Evolutionary conservation across 2,329 filamentous ascomycete genomes (phyloP), one percentile per base, ranked within the genome.

Genomic region (Fusarium abutilonis): DNA sequence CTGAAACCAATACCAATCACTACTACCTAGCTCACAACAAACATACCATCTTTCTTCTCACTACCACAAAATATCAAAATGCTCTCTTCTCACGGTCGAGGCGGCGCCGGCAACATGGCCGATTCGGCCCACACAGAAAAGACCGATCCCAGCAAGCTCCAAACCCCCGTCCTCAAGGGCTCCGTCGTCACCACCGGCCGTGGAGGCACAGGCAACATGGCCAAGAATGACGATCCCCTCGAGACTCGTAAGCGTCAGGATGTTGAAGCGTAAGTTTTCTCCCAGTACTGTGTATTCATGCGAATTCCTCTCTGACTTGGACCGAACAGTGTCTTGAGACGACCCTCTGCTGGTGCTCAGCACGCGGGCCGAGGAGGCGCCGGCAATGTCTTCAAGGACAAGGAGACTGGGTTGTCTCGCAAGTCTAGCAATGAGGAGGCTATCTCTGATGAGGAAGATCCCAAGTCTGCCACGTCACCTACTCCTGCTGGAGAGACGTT

Each of bases 181-280:
- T 79, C 90, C n/a, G 82, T 91, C 65, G 93, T 94, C 73, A 97
- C 93, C 17, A 97, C 93, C 4, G 93, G 93, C 53, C 90, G 93
- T 47, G 93, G 93, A 52, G 93, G 93, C 60, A 88, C 86, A 5
- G 93, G 93, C 58, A 97, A 96, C 80, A 96, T 97, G 89, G 87
- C 90, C 43, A 80, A 78, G 67, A 88, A 89, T 73, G 86, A 86
- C 62, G 89, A 95, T 69, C 86, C 89, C 4, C 78, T 82, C 38
- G 86, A 91, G 73, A 92, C 93, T 32, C 89, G 93, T 63, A 82
- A 86, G 51, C 88, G 88, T 38, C 94, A 98, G 76, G 93, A 97
- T 70, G 91, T 97, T 59, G 86, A 89, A 57, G 85, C 86, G 85
- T 4, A 19, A 19, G 19, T 19, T 19, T 19, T 19, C 19, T 4